Evolutionary conservation across 768 basidiomycete species (phyloP), one percentile per base, ranked within the genome.

Genomic region (Russula virescens): DNA sequence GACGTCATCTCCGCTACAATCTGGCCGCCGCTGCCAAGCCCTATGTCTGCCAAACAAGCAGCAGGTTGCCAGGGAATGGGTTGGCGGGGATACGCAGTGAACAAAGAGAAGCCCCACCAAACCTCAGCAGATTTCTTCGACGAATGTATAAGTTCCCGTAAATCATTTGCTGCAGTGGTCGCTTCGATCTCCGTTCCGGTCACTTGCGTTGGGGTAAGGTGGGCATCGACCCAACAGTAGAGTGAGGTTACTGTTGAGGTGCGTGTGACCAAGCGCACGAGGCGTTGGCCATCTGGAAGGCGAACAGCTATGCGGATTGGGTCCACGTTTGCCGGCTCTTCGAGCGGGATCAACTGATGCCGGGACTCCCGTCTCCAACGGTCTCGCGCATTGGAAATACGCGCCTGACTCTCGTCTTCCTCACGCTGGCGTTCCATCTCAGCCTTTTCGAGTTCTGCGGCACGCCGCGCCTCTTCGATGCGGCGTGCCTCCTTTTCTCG

Each of bases 41-140:
- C 58, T 69, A 69, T 55, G 19, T 64, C 62, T 3, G 28, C 21
- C 61, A 68, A 56, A 19, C 47, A 34, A 25, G 40, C 42, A 26
- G 5, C 60, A 80, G 65, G 23, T 3, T 43, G 42, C 65, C 86
- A 90, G 14, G 76, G 76, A 57, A 89, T 80, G 72, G 84, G 83
- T 47, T 74, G 75, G 56, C 88, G 76, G 5, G 93, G 93, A 68
- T 90, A 94, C 11, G 89, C 80, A 2, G 81, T 79, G 42, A 76
- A 76, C 31, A 95, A 75, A 63, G 77, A 79, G 77, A 95, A 94
- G 9, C 83, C 84, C 85, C 88, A 93, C 80, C 86, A 91, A 28
- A 74, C 74, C 10, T 77, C 74, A 11, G 74, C 60, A 19, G 61
- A 49, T 65, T 61, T 60, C 34, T 65, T 70, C 14, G 66, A 61